These are phyloP conservation scores for Ophiostoma australiae DNA, from an alignment of 2,329 filamentous ascomycete species.

Conservation along the genomic window DNA sequence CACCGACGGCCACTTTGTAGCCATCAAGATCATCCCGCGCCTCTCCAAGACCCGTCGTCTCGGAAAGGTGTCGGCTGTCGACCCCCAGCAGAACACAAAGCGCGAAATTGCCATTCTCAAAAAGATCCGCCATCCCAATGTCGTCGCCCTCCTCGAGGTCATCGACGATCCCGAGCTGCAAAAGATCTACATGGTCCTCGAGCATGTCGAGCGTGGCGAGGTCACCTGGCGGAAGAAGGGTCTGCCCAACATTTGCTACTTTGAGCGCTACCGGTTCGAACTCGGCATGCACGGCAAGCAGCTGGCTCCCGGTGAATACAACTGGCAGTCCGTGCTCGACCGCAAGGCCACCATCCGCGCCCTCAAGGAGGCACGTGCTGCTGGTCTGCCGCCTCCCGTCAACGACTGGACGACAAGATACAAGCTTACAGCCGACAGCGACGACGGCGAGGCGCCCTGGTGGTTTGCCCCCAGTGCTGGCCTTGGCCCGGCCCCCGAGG, in stretches of 20 bases:
- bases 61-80: constrained; percentile 67
- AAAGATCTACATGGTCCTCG: constrained; percentile 97
- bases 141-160: constrained; percentile 90
- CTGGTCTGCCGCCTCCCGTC: constrained; percentile 48
- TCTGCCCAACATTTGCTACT: constrained; percentile 71
- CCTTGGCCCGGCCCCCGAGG: constrained; percentile 18
- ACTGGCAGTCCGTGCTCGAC: constrained; percentile 55
- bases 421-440: constrained; percentile 54
- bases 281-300: constrained; percentile 59
- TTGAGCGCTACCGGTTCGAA: constrained; percentile 77
- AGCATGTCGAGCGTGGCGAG: constrained; percentile 91
- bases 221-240: constrained; percentile 91
- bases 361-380: constrained; percentile 48
- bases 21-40: constrained; percentile 97
- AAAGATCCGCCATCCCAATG: constrained; percentile 95
- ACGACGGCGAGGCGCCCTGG: constrained; percentile 37
- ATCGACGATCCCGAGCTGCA: constrained; percentile 94
- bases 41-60: constrained; percentile 90
- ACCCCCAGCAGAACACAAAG: constrained; percentile 75
- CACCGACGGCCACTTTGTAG: constrained; percentile 70
- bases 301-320: constrained; percentile 56
- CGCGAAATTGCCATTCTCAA: constrained; percentile 97
- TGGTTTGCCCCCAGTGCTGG: constrained; percentile 32
- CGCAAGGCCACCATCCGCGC: constrained; percentile 55
- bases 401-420: constrained; percentile 83